Conservation (phyloP, 108 stramenopile species). For the Craspedostauros australis region DNA sequence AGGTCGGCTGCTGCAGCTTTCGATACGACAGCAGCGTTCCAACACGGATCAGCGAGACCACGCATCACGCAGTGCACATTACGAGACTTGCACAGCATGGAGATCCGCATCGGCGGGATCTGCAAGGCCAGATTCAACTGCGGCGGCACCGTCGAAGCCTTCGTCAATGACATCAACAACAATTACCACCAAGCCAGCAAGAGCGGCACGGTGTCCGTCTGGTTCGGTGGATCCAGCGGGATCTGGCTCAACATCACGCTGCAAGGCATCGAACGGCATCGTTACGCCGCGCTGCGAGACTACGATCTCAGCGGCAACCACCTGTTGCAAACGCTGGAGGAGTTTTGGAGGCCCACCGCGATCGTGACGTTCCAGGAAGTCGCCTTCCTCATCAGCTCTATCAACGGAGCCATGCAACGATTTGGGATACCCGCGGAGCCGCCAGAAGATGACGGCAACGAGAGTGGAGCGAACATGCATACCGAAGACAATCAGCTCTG, state of each 20-base stretch:
- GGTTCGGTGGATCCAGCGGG: constrained; percentile 14
- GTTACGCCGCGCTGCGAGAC: neutral
- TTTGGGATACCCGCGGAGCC: neutral
- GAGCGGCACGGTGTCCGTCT: constrained; percentile 7
- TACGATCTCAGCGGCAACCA: neutral
- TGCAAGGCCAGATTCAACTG: constrained; percentile 8
- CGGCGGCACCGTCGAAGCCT: constrained; percentile 6
- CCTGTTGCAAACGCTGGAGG: neutral
- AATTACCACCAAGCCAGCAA: neutral
- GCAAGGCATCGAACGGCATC: neutral
- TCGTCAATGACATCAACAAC: constrained; percentile 12
- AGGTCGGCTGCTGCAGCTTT: no score
- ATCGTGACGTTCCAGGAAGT: neutral
- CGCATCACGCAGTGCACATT: neutral
- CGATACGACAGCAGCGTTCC: neutral
- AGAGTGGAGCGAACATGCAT: no score
- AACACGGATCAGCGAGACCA: neutral
- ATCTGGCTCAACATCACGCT: constrained; percentile 9
- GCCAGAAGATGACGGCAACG: no score
- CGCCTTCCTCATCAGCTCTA: neutral
- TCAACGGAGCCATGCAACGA: constrained; percentile 3
- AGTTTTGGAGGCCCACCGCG: neutral
- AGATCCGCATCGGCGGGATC: constrained; percentile 30
- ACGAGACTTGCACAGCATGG: constrained; percentile 16
- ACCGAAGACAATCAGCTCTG: no score